These are phyloP conservation scores for Diutina mesorugosa DNA, from an alignment of 1,139 yeast genomes.

Conservation along the genomic window DNA sequence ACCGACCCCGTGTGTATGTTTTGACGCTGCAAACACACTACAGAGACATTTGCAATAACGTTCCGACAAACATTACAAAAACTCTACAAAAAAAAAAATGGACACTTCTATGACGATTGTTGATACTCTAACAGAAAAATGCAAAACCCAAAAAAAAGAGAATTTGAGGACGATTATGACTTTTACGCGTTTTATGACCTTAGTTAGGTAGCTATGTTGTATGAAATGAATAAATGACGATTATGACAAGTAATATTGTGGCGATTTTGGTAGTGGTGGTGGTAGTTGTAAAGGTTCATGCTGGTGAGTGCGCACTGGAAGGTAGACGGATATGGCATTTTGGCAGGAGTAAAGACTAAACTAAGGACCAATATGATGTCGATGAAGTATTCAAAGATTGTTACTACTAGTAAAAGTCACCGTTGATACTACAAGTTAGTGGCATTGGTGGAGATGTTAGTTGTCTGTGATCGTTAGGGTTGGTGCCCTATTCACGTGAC, in stretches of 20 bases:
- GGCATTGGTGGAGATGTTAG: no score
- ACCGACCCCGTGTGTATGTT: neutral
- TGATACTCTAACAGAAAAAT: neutral
- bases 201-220: neutral
- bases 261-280: neutral
- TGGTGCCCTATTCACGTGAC: no score
- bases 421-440: no score
- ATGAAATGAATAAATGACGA: neutral
- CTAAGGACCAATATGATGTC: no score
- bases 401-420: no score
- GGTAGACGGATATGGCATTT: no score
- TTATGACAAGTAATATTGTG: no score
- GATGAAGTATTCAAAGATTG: no score
- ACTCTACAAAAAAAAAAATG: neutral
- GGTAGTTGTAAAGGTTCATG: neutral
- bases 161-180: neutral
- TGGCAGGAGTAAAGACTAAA: no score
- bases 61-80: neutral
- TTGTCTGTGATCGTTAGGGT: no score
- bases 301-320: no score
- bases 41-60: neutral
- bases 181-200: neutral
- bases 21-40: neutral
- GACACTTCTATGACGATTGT: neutral
- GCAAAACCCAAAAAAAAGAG: neutral